These are phyloP conservation scores for Chaetomiaceae sp. DNA, from an alignment of 2,329 filamentous ascomycete species.

Conservation along the genomic window DNA sequence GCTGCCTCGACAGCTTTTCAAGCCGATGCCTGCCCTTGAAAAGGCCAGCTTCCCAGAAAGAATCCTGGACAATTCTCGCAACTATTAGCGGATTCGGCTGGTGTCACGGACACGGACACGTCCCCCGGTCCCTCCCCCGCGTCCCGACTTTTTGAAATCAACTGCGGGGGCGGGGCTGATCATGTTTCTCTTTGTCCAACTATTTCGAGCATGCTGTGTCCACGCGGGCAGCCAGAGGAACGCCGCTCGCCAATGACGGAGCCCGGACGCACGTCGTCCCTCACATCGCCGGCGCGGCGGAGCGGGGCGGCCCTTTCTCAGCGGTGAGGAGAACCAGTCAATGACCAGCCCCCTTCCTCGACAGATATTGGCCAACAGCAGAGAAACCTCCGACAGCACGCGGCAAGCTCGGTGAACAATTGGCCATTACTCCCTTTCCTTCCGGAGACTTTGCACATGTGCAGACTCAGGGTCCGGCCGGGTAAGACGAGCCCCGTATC, in stretches of 20 bases:
- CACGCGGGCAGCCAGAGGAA: no score
- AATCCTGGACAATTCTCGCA: no score
- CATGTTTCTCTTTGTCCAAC: no score
- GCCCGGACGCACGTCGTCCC: no score
- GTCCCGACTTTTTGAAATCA: no score
- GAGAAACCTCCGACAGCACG: neutral
- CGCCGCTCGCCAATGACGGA: neutral
- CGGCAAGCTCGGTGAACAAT: neutral
- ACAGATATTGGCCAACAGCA: neutral
- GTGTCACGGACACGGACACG: no score
- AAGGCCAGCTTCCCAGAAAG: neutral
- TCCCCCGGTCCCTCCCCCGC: no score
- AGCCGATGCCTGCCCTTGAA: neutral
- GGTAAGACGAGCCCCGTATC: no score
- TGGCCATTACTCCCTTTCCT: neutral
- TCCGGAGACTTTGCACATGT: neutral
- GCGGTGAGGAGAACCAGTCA: neutral
- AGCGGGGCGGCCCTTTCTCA: neutral
- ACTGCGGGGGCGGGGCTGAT: neutral
- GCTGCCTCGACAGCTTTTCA: neutral
- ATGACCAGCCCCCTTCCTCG: neutral
- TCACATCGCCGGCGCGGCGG: neutral
- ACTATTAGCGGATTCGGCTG: no score
- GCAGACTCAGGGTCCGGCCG: neutral
- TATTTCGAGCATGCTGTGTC: no score